These are phyloP conservation scores for Colletotrichum zoysiae DNA, from an alignment of 2,329 filamentous ascomycete genomes.

Conservation along the genomic window DNA sequence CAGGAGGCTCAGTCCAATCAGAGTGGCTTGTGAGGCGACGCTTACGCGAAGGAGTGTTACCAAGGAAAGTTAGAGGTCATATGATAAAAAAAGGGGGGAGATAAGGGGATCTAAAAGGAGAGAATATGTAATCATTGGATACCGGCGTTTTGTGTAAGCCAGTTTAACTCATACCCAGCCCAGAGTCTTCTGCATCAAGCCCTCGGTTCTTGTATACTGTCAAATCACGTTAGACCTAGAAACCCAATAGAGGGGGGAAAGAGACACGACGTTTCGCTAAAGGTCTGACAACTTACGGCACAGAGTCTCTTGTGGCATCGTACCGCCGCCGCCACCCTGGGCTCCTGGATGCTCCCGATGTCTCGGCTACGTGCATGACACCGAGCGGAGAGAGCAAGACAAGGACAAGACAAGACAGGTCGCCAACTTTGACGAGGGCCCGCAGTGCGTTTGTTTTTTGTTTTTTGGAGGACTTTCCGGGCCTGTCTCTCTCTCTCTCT, in stretches of 20 bases:
- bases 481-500: not conserved
- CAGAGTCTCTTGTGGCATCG: not conserved
- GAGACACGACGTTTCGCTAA: not conserved
- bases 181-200: not conserved
- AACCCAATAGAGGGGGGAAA: not conserved
- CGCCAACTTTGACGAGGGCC: not conserved
- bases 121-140: not conserved
- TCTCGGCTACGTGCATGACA: not conserved
- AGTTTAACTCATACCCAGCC: not conserved
- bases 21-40: conserved; percentile 32
- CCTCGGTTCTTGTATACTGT: not conserved
- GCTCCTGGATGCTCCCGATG: not conserved
- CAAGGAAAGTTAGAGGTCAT: conserved; percentile 40
- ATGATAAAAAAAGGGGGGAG: not conserved
- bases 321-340: conserved; percentile 6
- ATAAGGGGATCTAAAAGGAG: not conserved
- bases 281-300: not conserved
- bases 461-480: not conserved
- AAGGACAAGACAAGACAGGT: not conserved
- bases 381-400: not conserved
- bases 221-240: not conserved
- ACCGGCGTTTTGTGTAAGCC: not conserved
- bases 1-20: conserved; percentile 33
- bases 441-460: not conserved
- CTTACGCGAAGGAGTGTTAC: not conserved